These are phyloP conservation scores for Bassia scoparia DNA, from an alignment of 148 eudicot genomes.

Conservation along the genomic window DNA sequence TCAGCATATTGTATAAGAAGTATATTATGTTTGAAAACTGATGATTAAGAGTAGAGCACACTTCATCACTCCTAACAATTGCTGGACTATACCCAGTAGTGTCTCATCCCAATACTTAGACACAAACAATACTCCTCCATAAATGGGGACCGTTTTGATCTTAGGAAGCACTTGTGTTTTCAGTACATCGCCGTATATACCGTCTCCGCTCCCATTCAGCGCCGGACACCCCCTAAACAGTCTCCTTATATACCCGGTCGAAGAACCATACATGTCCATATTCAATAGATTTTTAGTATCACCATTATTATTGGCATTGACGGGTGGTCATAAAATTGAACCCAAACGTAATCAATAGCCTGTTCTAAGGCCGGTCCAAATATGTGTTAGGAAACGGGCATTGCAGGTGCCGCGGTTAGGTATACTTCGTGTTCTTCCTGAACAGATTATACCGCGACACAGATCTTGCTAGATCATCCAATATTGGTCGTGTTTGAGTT, in stretches of 20 bases:
- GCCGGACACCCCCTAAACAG: slow-evolving; percentile 30
- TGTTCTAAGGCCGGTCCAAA: slow-evolving; percentile 21
- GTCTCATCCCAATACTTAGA: slow-evolving; percentile 27
- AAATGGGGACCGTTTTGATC: slow-evolving; percentile 17
- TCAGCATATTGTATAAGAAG: too few relatives aligned
- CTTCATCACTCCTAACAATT: slow-evolving; percentile 12
- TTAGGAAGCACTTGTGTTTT: slow-evolving; percentile 22
- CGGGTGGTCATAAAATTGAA: slow-evolving; percentile 27
- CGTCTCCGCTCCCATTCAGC: slow-evolving; percentile 19
- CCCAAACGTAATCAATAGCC: slow-evolving; percentile 35
- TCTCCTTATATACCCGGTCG: slow-evolving; percentile 7
- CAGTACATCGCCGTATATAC: slow-evolving; percentile 19
- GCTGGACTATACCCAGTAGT: slow-evolving; percentile 24
- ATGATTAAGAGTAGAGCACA: background rate
- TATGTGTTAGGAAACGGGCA: slow-evolving; percentile 31
- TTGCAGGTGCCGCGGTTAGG: slow-evolving; percentile 33
- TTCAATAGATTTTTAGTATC: slow-evolving; percentile 14
- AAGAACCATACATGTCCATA: slow-evolving; percentile 31
- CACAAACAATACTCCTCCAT: slow-evolving; percentile 33
- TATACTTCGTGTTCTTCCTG: slow-evolving; percentile 25
- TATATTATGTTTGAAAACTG: background rate
- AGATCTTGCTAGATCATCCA: slow-evolving; percentile 41
- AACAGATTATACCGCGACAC: slow-evolving; percentile 15
- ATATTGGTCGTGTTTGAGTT: slow-evolving; percentile 30
- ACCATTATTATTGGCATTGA: slow-evolving; percentile 23